Conservation (phyloP, 257 asterid species). For the Solanum pinnatisectum region DNA sequence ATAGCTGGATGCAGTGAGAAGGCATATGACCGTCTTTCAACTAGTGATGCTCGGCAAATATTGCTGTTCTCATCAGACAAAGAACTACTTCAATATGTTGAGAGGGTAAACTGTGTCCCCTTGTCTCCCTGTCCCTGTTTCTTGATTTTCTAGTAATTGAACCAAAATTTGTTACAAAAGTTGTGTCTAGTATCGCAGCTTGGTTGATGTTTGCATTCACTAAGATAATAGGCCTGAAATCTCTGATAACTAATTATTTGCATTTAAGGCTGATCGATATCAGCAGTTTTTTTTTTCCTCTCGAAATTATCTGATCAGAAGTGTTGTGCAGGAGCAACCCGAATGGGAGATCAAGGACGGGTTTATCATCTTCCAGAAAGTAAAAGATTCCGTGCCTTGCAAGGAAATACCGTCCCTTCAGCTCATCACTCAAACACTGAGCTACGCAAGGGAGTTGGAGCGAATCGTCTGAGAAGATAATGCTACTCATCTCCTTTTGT, state of each 20-base stretch:
- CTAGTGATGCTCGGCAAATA: slow-evolving; percentile 55
- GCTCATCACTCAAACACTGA: slow-evolving; percentile 86
- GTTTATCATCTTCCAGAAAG: slow-evolving; percentile 52
- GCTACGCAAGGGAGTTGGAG: slow-evolving; percentile 89
- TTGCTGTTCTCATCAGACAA: slow-evolving; percentile 65
- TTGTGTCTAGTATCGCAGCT: neutral
- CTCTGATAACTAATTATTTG: neutral
- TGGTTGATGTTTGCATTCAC: neutral
- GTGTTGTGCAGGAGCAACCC: slow-evolving; percentile 63
- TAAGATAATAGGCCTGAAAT: neutral
- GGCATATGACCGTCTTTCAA: slow-evolving; percentile 76
- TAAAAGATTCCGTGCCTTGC: slow-evolving; percentile 70
- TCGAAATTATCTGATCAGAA: neutral
- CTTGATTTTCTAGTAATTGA: neutral
- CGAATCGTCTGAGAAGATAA: slow-evolving; percentile 44
- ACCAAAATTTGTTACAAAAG: neutral
- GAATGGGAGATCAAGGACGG: slow-evolving; percentile 82
- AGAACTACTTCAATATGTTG: slow-evolving; percentile 48
- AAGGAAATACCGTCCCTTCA: slow-evolving; percentile 95
- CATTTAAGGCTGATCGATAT: neutral
- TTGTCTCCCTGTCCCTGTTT: neutral
- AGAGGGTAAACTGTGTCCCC: slow-evolving; percentile 30
- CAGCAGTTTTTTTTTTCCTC: neutral
- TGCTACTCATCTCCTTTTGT: neutral
- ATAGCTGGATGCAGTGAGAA: slow-evolving; percentile 95